Conservation (phyloP, 2,329 filamentous ascomycete species). For the Hymenoscyphus albidus region DNA sequence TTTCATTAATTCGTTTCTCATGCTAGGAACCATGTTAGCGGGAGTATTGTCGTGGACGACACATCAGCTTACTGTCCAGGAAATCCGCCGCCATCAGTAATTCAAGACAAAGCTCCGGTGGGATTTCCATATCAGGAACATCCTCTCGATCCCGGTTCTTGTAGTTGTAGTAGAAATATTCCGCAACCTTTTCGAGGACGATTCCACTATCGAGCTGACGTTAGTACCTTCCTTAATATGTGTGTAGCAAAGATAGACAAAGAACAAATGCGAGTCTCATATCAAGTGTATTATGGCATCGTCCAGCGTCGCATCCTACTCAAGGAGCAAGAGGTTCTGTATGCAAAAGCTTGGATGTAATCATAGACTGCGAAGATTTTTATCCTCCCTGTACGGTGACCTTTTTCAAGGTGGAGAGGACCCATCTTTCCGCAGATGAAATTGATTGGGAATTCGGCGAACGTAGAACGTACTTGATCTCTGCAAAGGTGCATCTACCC, state of each 20-base stretch:
- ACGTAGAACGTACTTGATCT: conserved; percentile 69
- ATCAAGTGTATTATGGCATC: conserved; percentile 58
- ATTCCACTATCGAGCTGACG: conserved; percentile 50
- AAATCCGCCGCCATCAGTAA: conserved; percentile 75
- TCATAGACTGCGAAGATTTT: conserved; percentile 28
- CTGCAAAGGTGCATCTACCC: conserved; percentile 63
- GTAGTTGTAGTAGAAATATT: conserved; percentile 82
- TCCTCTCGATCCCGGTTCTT: conserved; percentile 66
- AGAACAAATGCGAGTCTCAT: conserved; percentile 43
- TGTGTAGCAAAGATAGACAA: conserved; percentile 5
- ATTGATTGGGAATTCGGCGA: background rate
- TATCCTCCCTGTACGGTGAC: background rate
- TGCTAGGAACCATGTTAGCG: background rate
- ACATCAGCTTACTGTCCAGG: conserved; percentile 52
- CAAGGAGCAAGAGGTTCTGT: conserved; percentile 34
- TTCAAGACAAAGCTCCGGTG: conserved; percentile 73
- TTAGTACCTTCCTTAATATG: conserved; percentile 4
- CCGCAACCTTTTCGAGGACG: conserved; percentile 74
- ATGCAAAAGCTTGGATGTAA: conserved; percentile 29
- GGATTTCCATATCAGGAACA: conserved; percentile 77
- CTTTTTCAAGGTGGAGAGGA: conserved; percentile 2
- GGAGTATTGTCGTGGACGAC: background rate
- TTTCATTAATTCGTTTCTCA: conserved; percentile 1
- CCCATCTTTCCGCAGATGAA: background rate
- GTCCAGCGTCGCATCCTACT: conserved; percentile 32